A percentile compares a stretch with the other conserved stretches of the same genome.
Conservation (phyloP, 2,329 filamentous ascomycete genomes). For the Pestalotiopsis sp. region DNA sequence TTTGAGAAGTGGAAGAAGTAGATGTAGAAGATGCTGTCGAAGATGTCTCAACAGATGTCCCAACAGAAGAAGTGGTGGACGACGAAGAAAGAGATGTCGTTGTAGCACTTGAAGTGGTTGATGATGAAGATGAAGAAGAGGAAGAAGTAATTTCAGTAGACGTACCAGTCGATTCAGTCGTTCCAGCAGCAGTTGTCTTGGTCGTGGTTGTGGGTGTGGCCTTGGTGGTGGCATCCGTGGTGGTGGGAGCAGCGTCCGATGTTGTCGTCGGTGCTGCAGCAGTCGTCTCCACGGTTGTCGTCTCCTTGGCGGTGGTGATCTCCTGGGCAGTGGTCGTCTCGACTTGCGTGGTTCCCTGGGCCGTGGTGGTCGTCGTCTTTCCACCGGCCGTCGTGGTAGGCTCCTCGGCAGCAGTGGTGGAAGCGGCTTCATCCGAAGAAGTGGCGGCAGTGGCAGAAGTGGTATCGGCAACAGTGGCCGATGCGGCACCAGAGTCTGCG, state of each 20-base stretch:
- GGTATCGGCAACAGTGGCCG: slow-evolving; percentile 11
- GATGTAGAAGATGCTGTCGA: background rate
- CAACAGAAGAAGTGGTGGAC: slow-evolving; percentile 14
- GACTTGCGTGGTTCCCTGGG: background rate
- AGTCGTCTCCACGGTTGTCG: slow-evolving; percentile 4
- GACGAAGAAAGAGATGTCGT: slow-evolving; percentile 18
- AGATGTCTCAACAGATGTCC: slow-evolving; percentile 9
- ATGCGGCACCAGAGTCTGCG: slow-evolving; percentile 18
- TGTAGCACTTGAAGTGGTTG: slow-evolving; percentile 14
- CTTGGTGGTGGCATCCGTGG: slow-evolving; percentile 11
- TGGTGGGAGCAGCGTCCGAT: background rate
- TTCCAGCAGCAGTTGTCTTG: slow-evolving; percentile 16
- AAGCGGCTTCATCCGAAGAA: slow-evolving; percentile 7
- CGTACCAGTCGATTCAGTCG: slow-evolving; percentile 29
- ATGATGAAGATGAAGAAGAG: background rate
- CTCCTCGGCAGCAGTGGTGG: background rate
- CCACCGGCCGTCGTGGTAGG: background rate
- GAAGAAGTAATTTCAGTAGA: slow-evolving; percentile 21
- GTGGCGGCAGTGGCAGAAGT: slow-evolving; percentile 1
- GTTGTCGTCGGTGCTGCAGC: background rate
- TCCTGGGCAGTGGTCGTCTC: slow-evolving; percentile 7
- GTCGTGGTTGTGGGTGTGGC: background rate
- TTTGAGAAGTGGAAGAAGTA: background rate
- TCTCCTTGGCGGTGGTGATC: slow-evolving; percentile 17
- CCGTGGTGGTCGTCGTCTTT: slow-evolving; percentile 1